Percentiles rank a stretch among this genome's conserved stretches.
Conservation (phyloP, 257 asterid species). For the Schizonepeta tenuifolia region DNA sequence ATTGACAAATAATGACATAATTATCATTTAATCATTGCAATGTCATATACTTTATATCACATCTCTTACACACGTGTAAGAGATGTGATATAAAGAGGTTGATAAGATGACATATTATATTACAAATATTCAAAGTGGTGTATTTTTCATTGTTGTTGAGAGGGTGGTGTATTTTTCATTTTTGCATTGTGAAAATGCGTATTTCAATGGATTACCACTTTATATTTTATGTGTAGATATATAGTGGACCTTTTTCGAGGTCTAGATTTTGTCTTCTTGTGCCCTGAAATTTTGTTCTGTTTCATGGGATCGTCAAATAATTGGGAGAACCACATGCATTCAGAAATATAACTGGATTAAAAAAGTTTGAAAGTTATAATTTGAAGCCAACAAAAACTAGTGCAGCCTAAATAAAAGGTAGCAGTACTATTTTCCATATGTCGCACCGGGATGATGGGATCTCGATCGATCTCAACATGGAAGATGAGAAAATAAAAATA, state of each 20-base stretch:
- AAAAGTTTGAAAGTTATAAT: no score
- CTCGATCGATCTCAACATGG: not conserved
- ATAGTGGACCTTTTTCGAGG: conserved; percentile 21
- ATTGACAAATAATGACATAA: no score
- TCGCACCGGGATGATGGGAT: not conserved
- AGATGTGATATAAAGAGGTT: no score
- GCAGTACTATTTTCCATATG: not conserved
- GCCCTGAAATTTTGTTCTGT: conserved; percentile 4
- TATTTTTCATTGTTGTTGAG: no score
- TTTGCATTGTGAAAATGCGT: no score
- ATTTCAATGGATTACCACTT: no score
- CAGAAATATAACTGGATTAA: not conserved
- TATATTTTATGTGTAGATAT: not conserved
- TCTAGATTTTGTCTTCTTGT: not conserved
- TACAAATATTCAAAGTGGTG: no score
- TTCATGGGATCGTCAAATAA: not conserved
- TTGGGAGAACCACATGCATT: not conserved
- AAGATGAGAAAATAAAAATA: not conserved
- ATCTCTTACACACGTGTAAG: no score
- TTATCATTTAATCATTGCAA: no score
- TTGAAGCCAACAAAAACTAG: not conserved
- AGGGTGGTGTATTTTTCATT: no score
- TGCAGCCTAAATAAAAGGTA: not conserved
- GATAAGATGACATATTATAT: no score
- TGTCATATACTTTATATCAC: no score